These are phyloP conservation scores for Penicillium sp. DNA, from an alignment of 2,329 filamentous ascomycete genomes.

Conservation along the genomic window DNA sequence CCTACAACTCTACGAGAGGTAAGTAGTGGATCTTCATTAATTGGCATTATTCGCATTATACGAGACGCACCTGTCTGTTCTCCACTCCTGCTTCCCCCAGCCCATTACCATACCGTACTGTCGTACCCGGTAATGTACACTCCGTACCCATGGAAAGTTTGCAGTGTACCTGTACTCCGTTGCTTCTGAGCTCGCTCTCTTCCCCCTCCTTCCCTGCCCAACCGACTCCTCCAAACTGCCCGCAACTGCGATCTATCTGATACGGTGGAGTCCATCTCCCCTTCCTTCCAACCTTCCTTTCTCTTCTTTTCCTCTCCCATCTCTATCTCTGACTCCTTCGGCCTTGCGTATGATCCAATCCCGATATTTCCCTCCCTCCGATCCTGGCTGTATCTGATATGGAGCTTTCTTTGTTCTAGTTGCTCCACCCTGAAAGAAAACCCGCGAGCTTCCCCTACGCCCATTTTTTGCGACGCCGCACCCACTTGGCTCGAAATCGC, in stretches of 20 bases:
- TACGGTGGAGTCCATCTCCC: constrained; percentile 12
- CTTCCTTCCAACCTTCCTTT: constrained; percentile 1
- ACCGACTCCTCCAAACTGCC: constrained; percentile 11
- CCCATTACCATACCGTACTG: background rate
- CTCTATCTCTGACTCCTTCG: background rate
- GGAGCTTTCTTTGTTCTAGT: constrained; percentile 24
- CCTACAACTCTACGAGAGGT: too few relatives aligned
- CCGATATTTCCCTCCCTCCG: constrained; percentile 12
- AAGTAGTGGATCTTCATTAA: background rate
- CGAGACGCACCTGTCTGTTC: too few relatives aligned
- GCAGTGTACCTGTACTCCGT: background rate
- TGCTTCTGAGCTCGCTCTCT: background rate
- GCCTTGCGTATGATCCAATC: constrained; percentile 2
- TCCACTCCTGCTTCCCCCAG: background rate
- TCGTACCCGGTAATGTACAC: background rate
- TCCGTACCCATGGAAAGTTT: background rate
- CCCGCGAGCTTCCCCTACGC: constrained; percentile 10
- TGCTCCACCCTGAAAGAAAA: constrained; percentile 18
- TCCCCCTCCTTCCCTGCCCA: constrained; percentile 12
- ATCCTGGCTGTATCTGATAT: background rate
- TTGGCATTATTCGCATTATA: background rate
- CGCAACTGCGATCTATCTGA: constrained; percentile 22
- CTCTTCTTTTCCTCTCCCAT: background rate
- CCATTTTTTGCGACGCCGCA: constrained; percentile 21
- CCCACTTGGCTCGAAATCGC: background rate